These are phyloP conservation scores for Ormosia semicastrata DNA, from an alignment of 306 rosid species.

Conservation along the genomic window DNA sequence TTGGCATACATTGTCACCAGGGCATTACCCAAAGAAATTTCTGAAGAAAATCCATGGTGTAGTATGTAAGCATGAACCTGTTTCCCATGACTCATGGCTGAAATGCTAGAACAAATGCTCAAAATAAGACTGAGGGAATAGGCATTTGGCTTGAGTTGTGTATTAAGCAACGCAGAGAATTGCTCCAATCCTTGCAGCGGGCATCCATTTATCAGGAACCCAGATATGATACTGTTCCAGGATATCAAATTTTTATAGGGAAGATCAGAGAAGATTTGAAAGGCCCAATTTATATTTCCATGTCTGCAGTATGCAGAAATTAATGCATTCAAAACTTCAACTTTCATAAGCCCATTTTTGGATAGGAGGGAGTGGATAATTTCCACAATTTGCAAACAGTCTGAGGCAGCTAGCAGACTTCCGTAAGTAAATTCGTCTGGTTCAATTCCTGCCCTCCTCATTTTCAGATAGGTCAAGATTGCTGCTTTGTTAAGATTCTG, in stretches of 20 bases:
- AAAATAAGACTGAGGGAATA: slow-evolving; percentile 61
- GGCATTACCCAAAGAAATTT: slow-evolving; percentile 55
- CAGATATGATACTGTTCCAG: slow-evolving; percentile 71
- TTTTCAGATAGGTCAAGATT: slow-evolving; percentile 43
- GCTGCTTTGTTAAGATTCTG: slow-evolving; percentile 46
- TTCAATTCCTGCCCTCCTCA: slow-evolving; percentile 52
- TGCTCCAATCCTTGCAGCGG: slow-evolving; percentile 53
- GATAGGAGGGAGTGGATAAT: slow-evolving; percentile 53
- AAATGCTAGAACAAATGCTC: slow-evolving; percentile 65
- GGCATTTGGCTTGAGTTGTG: slow-evolving; percentile 56
- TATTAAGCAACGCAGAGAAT: slow-evolving; percentile 45
- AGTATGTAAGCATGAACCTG: slow-evolving; percentile 66
- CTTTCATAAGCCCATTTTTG: slow-evolving; percentile 51
- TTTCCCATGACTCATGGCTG: slow-evolving; percentile 64
- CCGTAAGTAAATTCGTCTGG: slow-evolving; percentile 77
- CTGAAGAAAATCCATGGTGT: slow-evolving; percentile 42
- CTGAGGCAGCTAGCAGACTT: slow-evolving; percentile 60
- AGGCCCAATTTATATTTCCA: slow-evolving; percentile 46
- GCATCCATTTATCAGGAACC: slow-evolving; percentile 54
- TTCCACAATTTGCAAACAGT: slow-evolving; percentile 42
- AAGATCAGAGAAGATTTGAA: slow-evolving; percentile 45
- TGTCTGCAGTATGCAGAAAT: slow-evolving; percentile 65
- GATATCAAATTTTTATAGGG: slow-evolving; percentile 56
- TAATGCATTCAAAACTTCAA: slow-evolving; percentile 62
- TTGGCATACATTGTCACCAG: slow-evolving; percentile 72